Evolutionary conservation across 1,284 basidiomycete genomes (phyloP).

Genomic region (Ustilago sp.): DNA sequence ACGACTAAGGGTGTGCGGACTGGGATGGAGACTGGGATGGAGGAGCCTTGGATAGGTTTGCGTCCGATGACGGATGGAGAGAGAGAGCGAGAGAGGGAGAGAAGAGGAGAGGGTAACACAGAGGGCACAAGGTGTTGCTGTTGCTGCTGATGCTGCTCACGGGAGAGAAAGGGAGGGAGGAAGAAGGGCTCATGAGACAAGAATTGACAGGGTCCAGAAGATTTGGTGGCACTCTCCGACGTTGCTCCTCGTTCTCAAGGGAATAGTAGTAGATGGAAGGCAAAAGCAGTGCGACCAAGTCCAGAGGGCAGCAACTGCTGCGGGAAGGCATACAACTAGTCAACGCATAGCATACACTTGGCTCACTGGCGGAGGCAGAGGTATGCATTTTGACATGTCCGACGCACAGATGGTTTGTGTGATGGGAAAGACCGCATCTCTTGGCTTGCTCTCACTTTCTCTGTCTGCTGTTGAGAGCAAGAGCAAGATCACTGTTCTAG

Average conservation of each 20-base stretch:
- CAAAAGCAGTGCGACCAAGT: neutral
- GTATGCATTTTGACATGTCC: neutral
- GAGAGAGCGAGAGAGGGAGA: neutral
- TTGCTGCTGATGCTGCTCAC: neutral
- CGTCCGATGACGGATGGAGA: neutral
- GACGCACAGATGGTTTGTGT: conserved; percentile 2
- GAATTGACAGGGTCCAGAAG: conserved; percentile 9
- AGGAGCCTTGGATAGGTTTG: neutral
- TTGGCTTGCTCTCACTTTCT: neutral
- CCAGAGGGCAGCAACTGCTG: neutral
- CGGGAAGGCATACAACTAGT: neutral
- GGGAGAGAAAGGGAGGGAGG: neutral
- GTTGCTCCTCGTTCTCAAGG: neutral
- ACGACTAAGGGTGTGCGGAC: neutral
- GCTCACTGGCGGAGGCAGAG: neutral
- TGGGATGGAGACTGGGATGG: neutral
- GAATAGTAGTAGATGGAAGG: neutral
- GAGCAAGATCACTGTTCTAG: neutral
- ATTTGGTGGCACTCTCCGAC: conserved; percentile 2
- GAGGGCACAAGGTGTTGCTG: neutral
- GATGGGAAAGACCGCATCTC: neutral
- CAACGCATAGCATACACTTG: too few relatives aligned
- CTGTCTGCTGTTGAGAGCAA: neutral
- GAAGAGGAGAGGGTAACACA: neutral
- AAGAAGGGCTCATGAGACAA: neutral